A percentile compares a stretch with the other conserved stretches of the same genome.
phyloP scores from a whole-genome alignment of 176 grass and related monocot species.

The Elymus sibiricus region DNA sequence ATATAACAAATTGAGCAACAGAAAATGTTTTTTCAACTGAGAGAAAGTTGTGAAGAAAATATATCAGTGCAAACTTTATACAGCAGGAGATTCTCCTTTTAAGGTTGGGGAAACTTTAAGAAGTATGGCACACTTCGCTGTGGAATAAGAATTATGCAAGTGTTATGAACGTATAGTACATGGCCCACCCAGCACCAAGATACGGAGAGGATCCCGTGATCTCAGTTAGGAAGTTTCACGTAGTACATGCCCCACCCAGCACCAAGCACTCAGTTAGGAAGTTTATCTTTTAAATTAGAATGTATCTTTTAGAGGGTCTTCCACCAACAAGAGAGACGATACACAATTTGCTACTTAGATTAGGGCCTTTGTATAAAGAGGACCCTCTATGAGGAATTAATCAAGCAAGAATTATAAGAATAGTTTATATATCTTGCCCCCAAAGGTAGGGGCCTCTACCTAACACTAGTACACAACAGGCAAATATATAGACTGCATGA shows the following conservation, averaged over 20 bases:
- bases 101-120: not conserved
- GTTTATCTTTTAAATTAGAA: not conserved
- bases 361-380: not conserved
- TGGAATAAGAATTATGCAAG: not conserved
- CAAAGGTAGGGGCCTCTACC: not conserved
- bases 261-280: not conserved
- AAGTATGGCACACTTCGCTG: not conserved
- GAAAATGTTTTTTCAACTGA: not conserved
- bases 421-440: not conserved
- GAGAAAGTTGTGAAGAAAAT: not conserved
- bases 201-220: not conserved
- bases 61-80: not conserved
- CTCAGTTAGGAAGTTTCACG: not conserved
- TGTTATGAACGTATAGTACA: not conserved
- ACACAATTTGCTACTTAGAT: not conserved
- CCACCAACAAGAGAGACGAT: not conserved
- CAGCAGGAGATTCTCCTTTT: not conserved
- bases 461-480: not conserved
- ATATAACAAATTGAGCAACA: not conserved
- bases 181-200: not conserved
- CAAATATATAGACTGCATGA: not conserved
- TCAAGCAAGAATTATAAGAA: not conserved
- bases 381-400: not conserved
- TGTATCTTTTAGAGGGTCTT: not conserved
- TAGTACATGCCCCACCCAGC: too few relatives aligned